Conservation (phyloP, 2,329 filamentous ascomycete species). For the Plenodomus lindquistii region DNA sequence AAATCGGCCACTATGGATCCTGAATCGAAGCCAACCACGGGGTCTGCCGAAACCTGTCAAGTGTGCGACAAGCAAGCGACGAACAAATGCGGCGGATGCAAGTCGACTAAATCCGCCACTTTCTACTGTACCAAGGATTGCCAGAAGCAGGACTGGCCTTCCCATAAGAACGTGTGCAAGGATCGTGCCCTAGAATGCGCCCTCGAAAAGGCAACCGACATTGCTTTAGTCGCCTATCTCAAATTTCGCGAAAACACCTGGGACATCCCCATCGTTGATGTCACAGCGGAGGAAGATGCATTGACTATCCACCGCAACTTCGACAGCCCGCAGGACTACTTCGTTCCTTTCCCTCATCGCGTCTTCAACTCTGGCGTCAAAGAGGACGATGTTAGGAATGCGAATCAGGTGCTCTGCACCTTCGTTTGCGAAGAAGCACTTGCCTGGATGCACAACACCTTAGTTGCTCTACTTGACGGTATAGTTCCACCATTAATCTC, state of each 20-base stretch:
- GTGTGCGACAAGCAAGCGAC: slow-evolving; percentile 1
- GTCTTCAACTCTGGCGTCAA: background rate
- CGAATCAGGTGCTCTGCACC: background rate
- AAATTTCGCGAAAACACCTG: slow-evolving; percentile 9
- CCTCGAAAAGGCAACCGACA: slow-evolving; percentile 1
- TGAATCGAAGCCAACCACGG: too few species aligned
- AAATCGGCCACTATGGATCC: too few species aligned
- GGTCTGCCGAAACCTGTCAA: too few species aligned
- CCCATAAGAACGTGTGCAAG: slow-evolving; percentile 2
- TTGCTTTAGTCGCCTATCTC: slow-evolving; percentile 6
- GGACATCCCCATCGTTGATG: background rate
- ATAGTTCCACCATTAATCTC: background rate
- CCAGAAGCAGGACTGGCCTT: slow-evolving; percentile 3
- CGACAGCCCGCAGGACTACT: background rate
- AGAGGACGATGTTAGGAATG: background rate
- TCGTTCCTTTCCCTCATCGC: slow-evolving; percentile 1
- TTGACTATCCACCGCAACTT: background rate
- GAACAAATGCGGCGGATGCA: slow-evolving; percentile 5
- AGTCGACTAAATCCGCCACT: background rate
- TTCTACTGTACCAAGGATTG: slow-evolving; percentile 5
- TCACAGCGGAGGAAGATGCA: background rate
- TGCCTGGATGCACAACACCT: background rate
- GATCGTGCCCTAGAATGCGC: background rate
- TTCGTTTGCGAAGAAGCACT: slow-evolving; percentile 2
- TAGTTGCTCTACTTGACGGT: background rate